phyloP scores from a whole-genome alignment of 805 yeast species.

The Torulaspora microellipsoides region DNA sequence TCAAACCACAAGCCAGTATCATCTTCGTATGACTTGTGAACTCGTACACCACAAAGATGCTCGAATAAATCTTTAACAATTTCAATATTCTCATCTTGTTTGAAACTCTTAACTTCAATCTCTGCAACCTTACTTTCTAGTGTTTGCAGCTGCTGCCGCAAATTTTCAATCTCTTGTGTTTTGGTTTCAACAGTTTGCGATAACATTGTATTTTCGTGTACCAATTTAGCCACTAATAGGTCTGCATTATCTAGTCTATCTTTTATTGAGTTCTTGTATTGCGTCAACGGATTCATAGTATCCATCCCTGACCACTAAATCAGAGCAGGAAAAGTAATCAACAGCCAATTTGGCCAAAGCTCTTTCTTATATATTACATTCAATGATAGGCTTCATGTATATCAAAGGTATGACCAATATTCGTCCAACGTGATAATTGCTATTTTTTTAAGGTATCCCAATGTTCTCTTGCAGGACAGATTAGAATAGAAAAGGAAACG shows the following conservation, averaged over 20 bases:
- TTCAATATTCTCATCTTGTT: constrained; percentile 29
- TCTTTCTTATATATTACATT: too few relatives aligned
- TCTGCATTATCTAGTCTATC: constrained; percentile 31
- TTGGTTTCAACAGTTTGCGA: constrained; percentile 18
- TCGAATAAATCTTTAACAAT: constrained; percentile 38
- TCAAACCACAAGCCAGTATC: constrained; percentile 40
- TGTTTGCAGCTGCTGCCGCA: constrained; percentile 11
- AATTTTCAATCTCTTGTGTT: constrained; percentile 18
- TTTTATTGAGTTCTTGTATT: constrained; percentile 24
- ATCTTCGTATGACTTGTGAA: constrained; percentile 38
- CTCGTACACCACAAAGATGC: constrained; percentile 38
- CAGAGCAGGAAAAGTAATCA: too few relatives aligned
- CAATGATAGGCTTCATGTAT: too few relatives aligned
- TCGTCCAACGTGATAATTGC: not conserved
- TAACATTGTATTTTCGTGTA: constrained; percentile 27
- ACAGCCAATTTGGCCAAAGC: too few relatives aligned
- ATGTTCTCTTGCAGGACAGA: too few relatives aligned
- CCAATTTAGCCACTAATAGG: constrained; percentile 23
- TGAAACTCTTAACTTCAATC: constrained; percentile 10
- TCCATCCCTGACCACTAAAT: constrained; percentile 12
- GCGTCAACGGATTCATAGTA: constrained; percentile 20
- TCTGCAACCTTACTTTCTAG: constrained; percentile 7
- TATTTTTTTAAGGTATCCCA: not conserved
- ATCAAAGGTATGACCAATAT: not conserved
- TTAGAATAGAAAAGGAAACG: too few relatives aligned